These are phyloP conservation scores for Avicennia marina DNA, from an alignment of 257 asterid genomes.

Conservation along the genomic window DNA sequence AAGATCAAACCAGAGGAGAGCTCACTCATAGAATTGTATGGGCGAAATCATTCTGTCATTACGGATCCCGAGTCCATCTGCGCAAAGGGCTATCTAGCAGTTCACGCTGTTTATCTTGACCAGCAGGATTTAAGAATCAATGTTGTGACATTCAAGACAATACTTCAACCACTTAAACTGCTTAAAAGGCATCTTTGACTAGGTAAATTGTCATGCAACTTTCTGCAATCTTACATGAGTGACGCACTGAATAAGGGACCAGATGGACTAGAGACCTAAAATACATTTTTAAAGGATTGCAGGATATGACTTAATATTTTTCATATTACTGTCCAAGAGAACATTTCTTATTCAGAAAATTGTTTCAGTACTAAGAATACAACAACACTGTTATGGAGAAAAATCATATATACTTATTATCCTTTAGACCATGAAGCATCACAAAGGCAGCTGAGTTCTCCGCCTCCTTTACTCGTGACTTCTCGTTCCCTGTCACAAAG, in stretches of 20 bases:
- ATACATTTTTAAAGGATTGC: neutral
- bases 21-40: constrained; percentile 34
- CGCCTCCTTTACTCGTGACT: constrained; percentile 50
- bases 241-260: too few relatives aligned
- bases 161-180: constrained; percentile 35
- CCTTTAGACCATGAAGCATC: constrained; percentile 46
- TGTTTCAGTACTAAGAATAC: neutral
- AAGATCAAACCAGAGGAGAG: constrained; percentile 56
- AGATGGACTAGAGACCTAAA: neutral
- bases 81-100: constrained; percentile 29
- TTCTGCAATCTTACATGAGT: too few relatives aligned
- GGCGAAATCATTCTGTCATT: constrained; percentile 33
- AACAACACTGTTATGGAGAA: neutral
- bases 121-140: constrained; percentile 47
- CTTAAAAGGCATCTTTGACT: constrained; percentile 10
- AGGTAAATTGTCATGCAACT: neutral
- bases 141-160: constrained; percentile 39
- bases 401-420: constrained; percentile 27
- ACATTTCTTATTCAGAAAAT: neutral
- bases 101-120: constrained; percentile 32
- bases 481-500: constrained; percentile 42
- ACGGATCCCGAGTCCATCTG: constrained; percentile 31
- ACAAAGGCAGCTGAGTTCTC: constrained; percentile 80
- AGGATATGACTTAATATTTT: too few relatives aligned
- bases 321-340: neutral